These are phyloP conservation scores for Flaveria linearis DNA, from an alignment of 129 eudicot species.

Conservation along the genomic window DNA sequence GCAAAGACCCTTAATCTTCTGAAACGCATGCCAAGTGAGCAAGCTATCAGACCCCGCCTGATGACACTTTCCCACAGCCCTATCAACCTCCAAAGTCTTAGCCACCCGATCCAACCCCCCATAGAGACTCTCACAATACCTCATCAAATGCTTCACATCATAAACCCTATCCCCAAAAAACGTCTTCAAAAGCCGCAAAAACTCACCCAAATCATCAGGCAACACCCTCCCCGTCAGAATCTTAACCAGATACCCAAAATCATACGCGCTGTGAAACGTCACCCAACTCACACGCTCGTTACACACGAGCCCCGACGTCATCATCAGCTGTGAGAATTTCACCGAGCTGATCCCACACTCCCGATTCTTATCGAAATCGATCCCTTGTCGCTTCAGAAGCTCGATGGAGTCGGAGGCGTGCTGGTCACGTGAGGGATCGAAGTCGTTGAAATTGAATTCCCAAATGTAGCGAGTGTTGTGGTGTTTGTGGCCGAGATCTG, in stretches of 20 bases:
- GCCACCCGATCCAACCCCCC: conserved; percentile 91
- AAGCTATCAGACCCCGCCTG: conserved; percentile 92
- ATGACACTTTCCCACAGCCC: conserved; percentile 68
- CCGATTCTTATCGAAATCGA: conserved; percentile 54
- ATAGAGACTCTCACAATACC: conserved; percentile 59
- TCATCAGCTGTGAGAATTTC: conserved; percentile 60
- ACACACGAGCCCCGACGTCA: conserved; percentile 66
- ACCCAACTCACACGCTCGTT: conserved; percentile 61
- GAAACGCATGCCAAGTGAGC: conserved; percentile 79
- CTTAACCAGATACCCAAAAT: conserved; percentile 75
- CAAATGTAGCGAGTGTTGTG: conserved; percentile 52
- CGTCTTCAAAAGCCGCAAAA: conserved; percentile 43
- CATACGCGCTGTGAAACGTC: conserved; percentile 81
- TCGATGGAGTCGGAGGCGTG: conserved; percentile 67
- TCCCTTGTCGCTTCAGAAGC: conserved; percentile 60
- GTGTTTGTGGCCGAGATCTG: conserved; percentile 45
- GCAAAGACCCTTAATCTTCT: conserved; percentile 52
- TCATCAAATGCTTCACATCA: conserved; percentile 81
- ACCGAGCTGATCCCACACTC: conserved; percentile 39
- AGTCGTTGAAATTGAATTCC: conserved; percentile 83
- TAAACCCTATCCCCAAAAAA: conserved; percentile 65
- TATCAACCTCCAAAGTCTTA: conserved; percentile 41
- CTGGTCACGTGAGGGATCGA: conserved; percentile 56
- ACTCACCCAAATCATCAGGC: conserved; percentile 43
- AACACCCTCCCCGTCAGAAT: conserved; percentile 43